Conservation (phyloP, 176 grass and related monocot species). For the Juncus effusus region DNA sequence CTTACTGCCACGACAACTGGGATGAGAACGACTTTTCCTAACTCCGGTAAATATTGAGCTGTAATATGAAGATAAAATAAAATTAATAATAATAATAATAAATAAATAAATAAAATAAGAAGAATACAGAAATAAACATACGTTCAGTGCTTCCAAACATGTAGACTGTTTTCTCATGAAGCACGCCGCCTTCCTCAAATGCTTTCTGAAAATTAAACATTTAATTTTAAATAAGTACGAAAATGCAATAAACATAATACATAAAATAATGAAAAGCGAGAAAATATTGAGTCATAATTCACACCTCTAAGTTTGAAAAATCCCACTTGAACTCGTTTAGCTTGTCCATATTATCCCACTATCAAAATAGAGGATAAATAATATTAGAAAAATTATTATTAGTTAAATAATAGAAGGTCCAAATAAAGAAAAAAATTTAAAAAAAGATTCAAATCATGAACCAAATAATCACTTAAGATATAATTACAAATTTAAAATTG, state of each 20-base stretch:
- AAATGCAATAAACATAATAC: constrained; percentile 8
- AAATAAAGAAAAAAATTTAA: not conserved
- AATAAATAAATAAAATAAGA: constrained; percentile 21
- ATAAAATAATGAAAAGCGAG: not conserved
- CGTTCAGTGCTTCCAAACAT: constrained; percentile 84
- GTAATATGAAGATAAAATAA: constrained; percentile 8
- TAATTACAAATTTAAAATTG: too few relatives aligned
- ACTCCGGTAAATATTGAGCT: too few relatives aligned
- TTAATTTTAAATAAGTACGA: constrained; percentile 6
- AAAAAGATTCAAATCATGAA: not conserved
- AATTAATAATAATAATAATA: not conserved
- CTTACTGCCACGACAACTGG: constrained; percentile 78
- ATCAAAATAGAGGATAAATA: constrained; percentile 7
- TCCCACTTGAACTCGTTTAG: constrained; percentile 75
- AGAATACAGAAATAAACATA: constrained; percentile 29
- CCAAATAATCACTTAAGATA: too few relatives aligned
- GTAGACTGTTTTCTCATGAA: constrained; percentile 81
- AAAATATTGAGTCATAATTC: constrained; percentile 8
- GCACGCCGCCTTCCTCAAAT: constrained; percentile 66
- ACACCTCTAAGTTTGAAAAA: constrained; percentile 87
- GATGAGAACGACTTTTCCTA: constrained; percentile 62
- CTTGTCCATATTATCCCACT: constrained; percentile 98
- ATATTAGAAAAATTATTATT: not conserved
- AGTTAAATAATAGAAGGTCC: not conserved
- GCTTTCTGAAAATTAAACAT: constrained; percentile 46